Evolutionary conservation across 1,139 yeast species (phyloP).

Genomic region (Sugiyamaella sp.): DNA sequence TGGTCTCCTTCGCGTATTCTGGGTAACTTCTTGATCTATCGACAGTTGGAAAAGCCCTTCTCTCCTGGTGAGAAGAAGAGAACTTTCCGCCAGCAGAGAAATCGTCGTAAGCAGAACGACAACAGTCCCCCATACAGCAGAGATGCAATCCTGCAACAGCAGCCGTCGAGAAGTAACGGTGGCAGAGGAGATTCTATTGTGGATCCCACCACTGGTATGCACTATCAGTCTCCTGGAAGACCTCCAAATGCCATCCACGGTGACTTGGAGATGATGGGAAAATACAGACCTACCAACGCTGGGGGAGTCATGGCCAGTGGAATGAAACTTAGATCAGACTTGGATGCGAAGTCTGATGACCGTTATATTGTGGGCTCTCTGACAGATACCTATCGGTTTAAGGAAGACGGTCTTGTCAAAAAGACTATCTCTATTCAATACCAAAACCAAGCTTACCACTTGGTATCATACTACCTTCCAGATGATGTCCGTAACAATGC

Average conservation of each 20-base stretch:
- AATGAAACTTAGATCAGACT: neutral
- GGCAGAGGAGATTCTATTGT: slow-evolving; percentile 9
- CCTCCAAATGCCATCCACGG: slow-evolving; percentile 9
- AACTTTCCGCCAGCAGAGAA: slow-evolving; percentile 38
- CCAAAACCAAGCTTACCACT: slow-evolving; percentile 54
- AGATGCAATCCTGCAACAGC: slow-evolving; percentile 1
- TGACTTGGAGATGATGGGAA: slow-evolving; percentile 8
- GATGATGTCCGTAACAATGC: slow-evolving; percentile 66
- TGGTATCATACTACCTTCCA: slow-evolving; percentile 76
- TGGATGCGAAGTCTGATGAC: slow-evolving; percentile 15
- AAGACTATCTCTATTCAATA: slow-evolving; percentile 72
- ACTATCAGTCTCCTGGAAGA: slow-evolving; percentile 9
- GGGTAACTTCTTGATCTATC: slow-evolving; percentile 79
- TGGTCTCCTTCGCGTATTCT: slow-evolving; percentile 91
- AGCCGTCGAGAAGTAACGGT: neutral
- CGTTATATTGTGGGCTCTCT: slow-evolving; percentile 57
- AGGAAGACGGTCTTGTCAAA: slow-evolving; percentile 77
- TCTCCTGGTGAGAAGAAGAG: slow-evolving; percentile 47
- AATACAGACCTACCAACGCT: neutral
- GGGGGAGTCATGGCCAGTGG: neutral
- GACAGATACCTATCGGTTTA: slow-evolving; percentile 64
- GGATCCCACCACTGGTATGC: slow-evolving; percentile 14
- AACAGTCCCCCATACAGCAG: slow-evolving; percentile 5
- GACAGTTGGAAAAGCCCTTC: slow-evolving; percentile 70
- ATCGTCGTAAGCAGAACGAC: slow-evolving; percentile 17